Evolutionary conservation across 208 protist species (phyloP).

Genomic region (Trypanosoma cruzi): DNA sequence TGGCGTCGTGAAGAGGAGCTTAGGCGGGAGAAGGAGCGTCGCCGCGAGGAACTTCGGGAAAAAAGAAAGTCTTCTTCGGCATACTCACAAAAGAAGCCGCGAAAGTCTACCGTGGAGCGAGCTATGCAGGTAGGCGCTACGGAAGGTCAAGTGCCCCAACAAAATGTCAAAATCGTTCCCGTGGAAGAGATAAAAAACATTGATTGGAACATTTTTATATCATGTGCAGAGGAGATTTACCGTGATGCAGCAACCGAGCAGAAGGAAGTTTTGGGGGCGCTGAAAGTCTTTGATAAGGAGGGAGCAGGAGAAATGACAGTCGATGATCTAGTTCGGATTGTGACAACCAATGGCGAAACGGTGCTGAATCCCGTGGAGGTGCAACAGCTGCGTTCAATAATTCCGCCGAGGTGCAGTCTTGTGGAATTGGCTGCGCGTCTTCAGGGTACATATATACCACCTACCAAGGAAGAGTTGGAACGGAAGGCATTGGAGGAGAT

Average conservation of each 20-base stretch:
- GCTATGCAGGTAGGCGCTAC: constrained; percentile 21
- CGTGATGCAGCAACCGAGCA: constrained; percentile 74
- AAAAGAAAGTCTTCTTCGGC: constrained; percentile 33
- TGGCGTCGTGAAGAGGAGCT: constrained; percentile 88
- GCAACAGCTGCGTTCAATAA: constrained; percentile 52
- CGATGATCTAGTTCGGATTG: constrained; percentile 57
- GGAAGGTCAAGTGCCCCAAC: constrained; percentile 35
- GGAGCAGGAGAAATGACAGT: constrained; percentile 39
- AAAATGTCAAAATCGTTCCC: constrained; percentile 59
- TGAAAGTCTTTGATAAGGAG: constrained; percentile 57
- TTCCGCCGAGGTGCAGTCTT: constrained; percentile 50
- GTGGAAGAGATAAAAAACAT: constrained; percentile 92
- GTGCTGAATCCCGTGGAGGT: constrained; percentile 80
- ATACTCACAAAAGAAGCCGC: constrained; percentile 21
- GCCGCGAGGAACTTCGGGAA: constrained; percentile 72
- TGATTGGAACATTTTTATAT: constrained; percentile 94
- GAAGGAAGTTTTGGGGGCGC: constrained; percentile 53
- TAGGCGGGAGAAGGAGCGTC: constrained; percentile 73
- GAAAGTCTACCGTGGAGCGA: constrained; percentile 49
- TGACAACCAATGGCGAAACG: constrained; percentile 83
- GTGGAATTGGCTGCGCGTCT: constrained; percentile 79
- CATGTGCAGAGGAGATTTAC: constrained; percentile 83
- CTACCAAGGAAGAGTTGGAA: constrained; percentile 77
- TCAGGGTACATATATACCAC: constrained; percentile 81
- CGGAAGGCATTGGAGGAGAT: constrained; percentile 40